Percentiles rank a stretch among this genome's conserved stretches.
These are phyloP conservation scores for Termitomyces sp. DNA, from an alignment of 768 basidiomycete species.

Conservation along the genomic window DNA sequence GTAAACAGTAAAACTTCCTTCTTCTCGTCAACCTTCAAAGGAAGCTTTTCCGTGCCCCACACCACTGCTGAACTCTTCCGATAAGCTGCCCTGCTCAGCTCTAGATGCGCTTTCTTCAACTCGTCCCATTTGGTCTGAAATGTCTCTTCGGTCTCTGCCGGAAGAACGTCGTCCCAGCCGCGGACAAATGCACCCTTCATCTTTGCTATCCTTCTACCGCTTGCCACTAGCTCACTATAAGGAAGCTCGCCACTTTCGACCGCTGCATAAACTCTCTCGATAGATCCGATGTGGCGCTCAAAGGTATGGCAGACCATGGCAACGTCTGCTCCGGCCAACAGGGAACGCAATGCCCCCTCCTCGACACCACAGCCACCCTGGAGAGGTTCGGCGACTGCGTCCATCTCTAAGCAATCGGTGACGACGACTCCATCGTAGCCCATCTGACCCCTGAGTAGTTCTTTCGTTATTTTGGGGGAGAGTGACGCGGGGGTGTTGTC, in stretches of 20 bases:
- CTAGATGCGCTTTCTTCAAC: constrained; percentile 34
- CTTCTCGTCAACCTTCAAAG: constrained; percentile 24
- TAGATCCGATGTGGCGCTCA: constrained; percentile 46
- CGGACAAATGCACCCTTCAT: constrained; percentile 53
- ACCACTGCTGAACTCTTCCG: constrained; percentile 42
- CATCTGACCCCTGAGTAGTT: constrained; percentile 46
- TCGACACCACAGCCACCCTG: constrained; percentile 43
- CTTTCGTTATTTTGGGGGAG: constrained; percentile 47
- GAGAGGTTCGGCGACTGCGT: constrained; percentile 51
- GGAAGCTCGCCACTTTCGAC: constrained; percentile 40
- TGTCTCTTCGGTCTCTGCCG: constrained; percentile 21
- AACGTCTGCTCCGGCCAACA: constrained; percentile 67
- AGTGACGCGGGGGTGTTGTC: constrained; percentile 58
- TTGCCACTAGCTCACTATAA: constrained; percentile 32
- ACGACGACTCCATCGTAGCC: constrained; percentile 58
- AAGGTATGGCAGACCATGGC: constrained; percentile 72
- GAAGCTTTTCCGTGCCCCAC: constrained; percentile 34
- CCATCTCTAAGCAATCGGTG: constrained; percentile 78
- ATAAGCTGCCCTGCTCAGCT: constrained; percentile 47
- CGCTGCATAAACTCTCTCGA: constrained; percentile 49
- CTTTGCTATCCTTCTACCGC: constrained; percentile 40
- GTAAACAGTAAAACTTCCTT: constrained; percentile 45
- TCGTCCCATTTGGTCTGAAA: constrained; percentile 26
- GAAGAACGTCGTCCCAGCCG: constrained; percentile 37
- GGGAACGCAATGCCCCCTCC: constrained; percentile 50